These are phyloP conservation scores for Kickxella alabastrina DNA, from an alignment of 192 early-diverging fungal genomes.

Conservation along the genomic window DNA sequence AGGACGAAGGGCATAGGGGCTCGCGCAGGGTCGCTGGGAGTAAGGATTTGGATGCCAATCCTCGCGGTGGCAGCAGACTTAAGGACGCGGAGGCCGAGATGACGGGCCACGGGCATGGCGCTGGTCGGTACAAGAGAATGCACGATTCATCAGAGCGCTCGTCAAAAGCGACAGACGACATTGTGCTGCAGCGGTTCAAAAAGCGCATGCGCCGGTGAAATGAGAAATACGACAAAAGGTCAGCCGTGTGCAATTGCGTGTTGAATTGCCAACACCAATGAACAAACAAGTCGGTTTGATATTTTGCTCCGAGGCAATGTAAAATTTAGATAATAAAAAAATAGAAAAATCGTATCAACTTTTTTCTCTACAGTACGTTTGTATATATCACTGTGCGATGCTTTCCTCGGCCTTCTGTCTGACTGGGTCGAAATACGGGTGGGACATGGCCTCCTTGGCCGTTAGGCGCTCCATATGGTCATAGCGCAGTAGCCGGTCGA, in stretches of 20 bases:
- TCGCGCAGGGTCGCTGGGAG: not conserved
- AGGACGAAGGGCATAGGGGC: not conserved
- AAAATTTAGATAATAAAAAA: too few species aligned
- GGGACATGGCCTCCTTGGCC: conserved; percentile 83
- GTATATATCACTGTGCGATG: too few species aligned
- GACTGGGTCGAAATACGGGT: conserved; percentile 74
- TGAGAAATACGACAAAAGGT: not conserved
- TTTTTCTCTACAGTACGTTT: too few species aligned
- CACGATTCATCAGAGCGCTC: conserved; percentile 50
- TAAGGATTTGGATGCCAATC: not conserved
- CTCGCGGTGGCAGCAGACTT: too few species aligned
- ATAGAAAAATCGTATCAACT: too few species aligned
- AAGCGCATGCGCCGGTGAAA: conserved; percentile 70
- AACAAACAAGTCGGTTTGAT: too few species aligned
- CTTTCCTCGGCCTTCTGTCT: conserved; percentile 19
- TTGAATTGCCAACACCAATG: too few species aligned
- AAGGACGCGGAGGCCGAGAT: too few species aligned
- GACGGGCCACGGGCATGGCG: too few species aligned
- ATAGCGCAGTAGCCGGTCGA: conserved; percentile 87
- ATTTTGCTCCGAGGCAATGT: too few species aligned
- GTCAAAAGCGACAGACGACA: conserved; percentile 81
- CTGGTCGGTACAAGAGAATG: conserved; percentile 2
- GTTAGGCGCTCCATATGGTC: conserved; percentile 90
- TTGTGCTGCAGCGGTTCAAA: conserved; percentile 78
- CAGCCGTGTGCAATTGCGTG: too few species aligned